Percentiles rank a stretch among this genome's conserved stretches.
These are phyloP conservation scores for Lepidium africanum DNA, from an alignment of 345 rosid genomes.

Conservation along the genomic window DNA sequence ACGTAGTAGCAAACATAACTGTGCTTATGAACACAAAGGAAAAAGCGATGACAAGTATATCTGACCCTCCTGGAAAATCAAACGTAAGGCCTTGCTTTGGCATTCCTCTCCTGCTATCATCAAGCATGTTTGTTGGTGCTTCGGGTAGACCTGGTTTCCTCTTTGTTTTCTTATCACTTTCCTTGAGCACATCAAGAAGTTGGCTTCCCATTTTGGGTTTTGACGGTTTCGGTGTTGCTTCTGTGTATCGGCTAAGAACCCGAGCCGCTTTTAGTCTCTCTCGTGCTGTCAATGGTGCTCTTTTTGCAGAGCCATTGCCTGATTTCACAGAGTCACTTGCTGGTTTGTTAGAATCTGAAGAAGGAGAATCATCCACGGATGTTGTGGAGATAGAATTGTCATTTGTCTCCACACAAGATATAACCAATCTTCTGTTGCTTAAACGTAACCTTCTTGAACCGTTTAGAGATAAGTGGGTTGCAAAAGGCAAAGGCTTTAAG, in stretches of 20 bases:
- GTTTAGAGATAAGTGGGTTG: neutral
- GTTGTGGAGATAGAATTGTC: conserved; percentile 25
- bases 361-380: neutral
- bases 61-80: conserved; percentile 65
- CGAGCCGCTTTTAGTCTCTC: conserved; percentile 91
- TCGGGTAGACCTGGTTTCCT: conserved; percentile 70
- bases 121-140: conserved; percentile 81
- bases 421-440: conserved; percentile 25
- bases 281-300: conserved; percentile 63
- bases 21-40: conserved; percentile 83
- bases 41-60: conserved; percentile 55
- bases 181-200: conserved; percentile 63
- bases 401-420: conserved; percentile 35
- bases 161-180: conserved; percentile 61
- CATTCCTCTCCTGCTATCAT: conserved; percentile 82
- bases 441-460: neutral
- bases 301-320: conserved; percentile 36
- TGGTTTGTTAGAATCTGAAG: conserved; percentile 21
- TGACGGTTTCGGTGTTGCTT: conserved; percentile 46
- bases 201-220: conserved; percentile 66
- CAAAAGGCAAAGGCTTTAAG: conserved; percentile 11
- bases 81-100: conserved; percentile 72
- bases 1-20: conserved; percentile 84
- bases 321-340: conserved; percentile 26
- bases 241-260: conserved; percentile 52